Conservation (phyloP, 2,329 filamentous ascomycete genomes). For the Ophiostoma pallidulum region DNA sequence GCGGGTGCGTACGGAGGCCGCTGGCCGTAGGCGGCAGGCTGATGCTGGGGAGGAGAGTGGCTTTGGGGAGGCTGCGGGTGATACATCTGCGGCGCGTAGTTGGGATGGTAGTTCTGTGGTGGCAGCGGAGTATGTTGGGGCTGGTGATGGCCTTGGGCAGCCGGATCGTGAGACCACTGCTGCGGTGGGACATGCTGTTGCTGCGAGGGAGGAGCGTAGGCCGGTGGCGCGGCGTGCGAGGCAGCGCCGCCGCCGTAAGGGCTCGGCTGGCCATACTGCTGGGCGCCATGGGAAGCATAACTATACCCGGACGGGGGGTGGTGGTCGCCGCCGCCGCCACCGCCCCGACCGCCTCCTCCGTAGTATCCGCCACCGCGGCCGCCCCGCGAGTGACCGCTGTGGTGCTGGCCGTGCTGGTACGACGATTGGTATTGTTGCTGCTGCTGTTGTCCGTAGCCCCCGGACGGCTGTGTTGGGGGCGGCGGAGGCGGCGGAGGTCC, state of each 20-base stretch:
- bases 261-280: conserved; percentile 23
- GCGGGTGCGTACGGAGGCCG: conserved; percentile 16
- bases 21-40: conserved; percentile 15
- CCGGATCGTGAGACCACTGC: conserved; percentile 34
- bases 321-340: conserved; percentile 33
- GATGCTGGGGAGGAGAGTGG: conserved; percentile 18
- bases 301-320: conserved; percentile 33
- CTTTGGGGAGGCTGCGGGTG: conserved; percentile 30
- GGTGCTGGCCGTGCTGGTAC: conserved; percentile 25
- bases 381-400: conserved; percentile 17
- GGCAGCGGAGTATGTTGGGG: conserved; percentile 40
- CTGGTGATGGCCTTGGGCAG: conserved; percentile 25
- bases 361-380: conserved; percentile 33
- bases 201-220: conserved; percentile 21
- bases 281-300: conserved; percentile 29
- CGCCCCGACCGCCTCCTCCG: conserved; percentile 29
- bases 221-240: conserved; percentile 25
- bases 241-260: conserved; percentile 22
- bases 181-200: conserved; percentile 32
- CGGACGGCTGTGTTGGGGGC: conserved; percentile 28
- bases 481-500: conserved; percentile 44
- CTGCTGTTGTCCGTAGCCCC: conserved; percentile 32
- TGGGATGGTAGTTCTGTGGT: conserved; percentile 47
- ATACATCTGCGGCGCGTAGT: conserved; percentile 49
- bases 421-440: conserved; percentile 29